phyloP scores from a whole-genome alignment of 306 rosid genomes.

The Lathyrus oleraceus region DNA sequence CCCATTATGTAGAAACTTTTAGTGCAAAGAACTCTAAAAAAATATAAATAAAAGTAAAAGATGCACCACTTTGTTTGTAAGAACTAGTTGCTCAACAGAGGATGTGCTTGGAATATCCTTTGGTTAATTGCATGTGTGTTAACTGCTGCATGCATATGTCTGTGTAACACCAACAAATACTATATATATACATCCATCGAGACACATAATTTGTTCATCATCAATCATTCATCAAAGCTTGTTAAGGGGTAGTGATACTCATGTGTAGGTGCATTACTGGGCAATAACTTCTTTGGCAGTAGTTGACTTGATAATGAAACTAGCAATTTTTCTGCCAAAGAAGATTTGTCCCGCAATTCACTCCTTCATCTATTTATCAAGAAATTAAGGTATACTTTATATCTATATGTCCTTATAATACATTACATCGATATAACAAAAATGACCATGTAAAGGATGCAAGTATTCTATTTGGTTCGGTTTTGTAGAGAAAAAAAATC shows the following conservation, averaged over 20 bases:
- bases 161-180: constrained; percentile 24
- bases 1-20: neutral
- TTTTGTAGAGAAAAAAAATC: no score
- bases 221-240: constrained; percentile 9
- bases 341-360: constrained; percentile 76
- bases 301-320: neutral
- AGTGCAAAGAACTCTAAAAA: no score
- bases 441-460: no score
- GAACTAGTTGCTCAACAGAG: constrained; percentile 22
- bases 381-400: no score
- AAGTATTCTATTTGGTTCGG: no score
- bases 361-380: neutral
- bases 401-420: no score
- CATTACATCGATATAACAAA: no score
- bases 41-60: no score
- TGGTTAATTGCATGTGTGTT: constrained; percentile 1
- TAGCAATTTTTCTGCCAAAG: constrained; percentile 58
- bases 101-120: constrained; percentile 50
- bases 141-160: neutral
- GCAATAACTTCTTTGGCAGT: constrained; percentile 65
- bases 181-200: constrained; percentile 36
- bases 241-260: neutral
- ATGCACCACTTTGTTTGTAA: constrained; percentile 36
- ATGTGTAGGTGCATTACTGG: constrained; percentile 60
- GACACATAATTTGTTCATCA: neutral